Evolutionary conservation across 345 rosid species (phyloP).

Genomic region (Ceriops tagal): DNA sequence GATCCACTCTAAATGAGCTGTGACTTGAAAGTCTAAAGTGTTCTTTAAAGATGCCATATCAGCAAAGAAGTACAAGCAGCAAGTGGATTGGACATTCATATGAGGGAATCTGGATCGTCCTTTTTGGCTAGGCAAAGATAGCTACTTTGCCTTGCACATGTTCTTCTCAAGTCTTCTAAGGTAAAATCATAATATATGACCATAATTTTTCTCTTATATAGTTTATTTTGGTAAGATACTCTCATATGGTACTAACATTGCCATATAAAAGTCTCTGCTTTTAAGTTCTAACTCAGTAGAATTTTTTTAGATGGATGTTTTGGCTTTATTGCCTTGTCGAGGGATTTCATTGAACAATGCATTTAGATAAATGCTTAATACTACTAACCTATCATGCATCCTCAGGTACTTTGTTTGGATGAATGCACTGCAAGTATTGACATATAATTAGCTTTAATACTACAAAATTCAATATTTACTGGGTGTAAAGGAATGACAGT

Average conservation of each 20-base stretch:
- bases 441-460: slow-evolving; percentile 61
- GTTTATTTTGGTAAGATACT: not conserved
- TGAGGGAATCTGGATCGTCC: slow-evolving; percentile 63
- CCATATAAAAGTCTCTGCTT: too few species aligned
- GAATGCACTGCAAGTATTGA: slow-evolving; percentile 91
- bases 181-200: slow-evolving; percentile 24
- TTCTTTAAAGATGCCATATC: slow-evolving; percentile 70
- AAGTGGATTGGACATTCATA: slow-evolving; percentile 62
- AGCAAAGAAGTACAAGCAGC: slow-evolving; percentile 70
- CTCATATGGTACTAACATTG: too few species aligned
- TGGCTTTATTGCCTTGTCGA: too few species aligned
- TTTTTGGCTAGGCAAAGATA: slow-evolving; percentile 92
- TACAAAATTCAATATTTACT: slow-evolving; percentile 61
- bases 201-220: not conserved
- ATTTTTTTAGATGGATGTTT: too few species aligned
- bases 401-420: slow-evolving; percentile 81
- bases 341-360: too few species aligned
- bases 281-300: too few species aligned
- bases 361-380: not conserved
- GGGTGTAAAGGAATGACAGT: slow-evolving; percentile 75
- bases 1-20: slow-evolving; percentile 57
- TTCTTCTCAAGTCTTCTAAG: slow-evolving; percentile 83
- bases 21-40: slow-evolving; percentile 64
- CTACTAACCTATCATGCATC: slow-evolving; percentile 7
- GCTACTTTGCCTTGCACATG: slow-evolving; percentile 87